phyloP scores from a whole-genome alignment of 2,329 filamentous ascomycete genomes.

The Penicillium vulpinum region DNA sequence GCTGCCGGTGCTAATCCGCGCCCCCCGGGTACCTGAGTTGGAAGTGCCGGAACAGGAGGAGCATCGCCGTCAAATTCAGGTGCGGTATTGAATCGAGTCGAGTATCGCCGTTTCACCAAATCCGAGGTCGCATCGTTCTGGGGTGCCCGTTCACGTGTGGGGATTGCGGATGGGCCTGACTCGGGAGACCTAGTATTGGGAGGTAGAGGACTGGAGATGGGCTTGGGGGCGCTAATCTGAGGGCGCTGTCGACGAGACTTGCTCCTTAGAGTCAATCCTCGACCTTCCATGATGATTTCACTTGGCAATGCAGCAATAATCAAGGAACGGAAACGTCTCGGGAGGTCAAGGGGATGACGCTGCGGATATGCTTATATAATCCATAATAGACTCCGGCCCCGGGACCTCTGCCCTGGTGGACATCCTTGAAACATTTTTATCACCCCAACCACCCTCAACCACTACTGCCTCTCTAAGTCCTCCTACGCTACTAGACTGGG shows the following conservation, averaged over 20 bases:
- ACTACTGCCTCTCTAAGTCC: conserved; percentile 1
- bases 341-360: conserved; percentile 6
- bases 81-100: conserved; percentile 80
- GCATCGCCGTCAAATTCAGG: conserved; percentile 67
- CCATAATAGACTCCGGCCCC: not conserved
- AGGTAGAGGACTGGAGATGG: conserved; percentile 50
- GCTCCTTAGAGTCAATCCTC: conserved; percentile 64
- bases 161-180: conserved; percentile 31
- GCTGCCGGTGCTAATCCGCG: conserved; percentile 51
- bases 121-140: conserved; percentile 64
- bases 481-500: not conserved
- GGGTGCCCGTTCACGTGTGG: conserved; percentile 44
- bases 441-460: not conserved
- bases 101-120: conserved; percentile 91
- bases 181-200: conserved; percentile 40
- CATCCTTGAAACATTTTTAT: conserved; percentile 11
- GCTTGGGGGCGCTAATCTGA: conserved; percentile 61
- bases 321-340: conserved; percentile 6
- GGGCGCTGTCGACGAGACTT: conserved; percentile 55
- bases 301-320: conserved; percentile 9
- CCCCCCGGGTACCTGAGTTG: conserved; percentile 58
- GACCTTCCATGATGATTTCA: conserved; percentile 49
- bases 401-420: no score
- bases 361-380: conserved; percentile 4
- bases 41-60: conserved; percentile 68